These are phyloP conservation scores for Cubamyces lactineus DNA, from an alignment of 768 basidiomycete species.

Conservation along the genomic window DNA sequence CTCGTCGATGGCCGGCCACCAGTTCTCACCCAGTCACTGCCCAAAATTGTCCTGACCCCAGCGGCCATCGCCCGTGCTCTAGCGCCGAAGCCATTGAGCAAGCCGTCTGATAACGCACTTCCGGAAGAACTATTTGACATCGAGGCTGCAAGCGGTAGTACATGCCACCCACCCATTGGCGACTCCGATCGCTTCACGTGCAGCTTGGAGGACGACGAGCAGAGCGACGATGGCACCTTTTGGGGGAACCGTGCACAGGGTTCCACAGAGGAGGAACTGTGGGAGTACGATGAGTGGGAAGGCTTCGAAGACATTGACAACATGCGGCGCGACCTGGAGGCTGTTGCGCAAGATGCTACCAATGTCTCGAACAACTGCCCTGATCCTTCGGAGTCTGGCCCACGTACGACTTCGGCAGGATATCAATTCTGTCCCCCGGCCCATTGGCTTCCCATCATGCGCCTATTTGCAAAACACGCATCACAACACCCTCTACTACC, in stretches of 20 bases:
- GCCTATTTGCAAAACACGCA: constrained; percentile 37
- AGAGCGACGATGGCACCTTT: background rate
- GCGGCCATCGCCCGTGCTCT: background rate
- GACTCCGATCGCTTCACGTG: background rate
- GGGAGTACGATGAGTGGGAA: no score
- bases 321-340: no score
- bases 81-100: background rate
- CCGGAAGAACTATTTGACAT: background rate
- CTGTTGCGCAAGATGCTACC: background rate
- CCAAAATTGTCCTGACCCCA: constrained; percentile 3
- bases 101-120: background rate
- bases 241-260: background rate
- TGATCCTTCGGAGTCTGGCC: background rate
- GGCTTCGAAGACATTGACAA: background rate
- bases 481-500: constrained; percentile 35
- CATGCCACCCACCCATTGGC: background rate
- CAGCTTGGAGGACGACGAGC: background rate
- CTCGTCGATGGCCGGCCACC: constrained; percentile 8
- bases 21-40: constrained; percentile 10
- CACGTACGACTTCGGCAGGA: background rate
- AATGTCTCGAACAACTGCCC: background rate
- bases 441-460: constrained; percentile 33
- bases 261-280: no score
- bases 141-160: background rate
- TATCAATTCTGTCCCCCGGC: constrained; percentile 37